Evolutionary conservation across 495 filamentous ascomycete species (phyloP).

Genomic region (Penicillium fimorum): DNA sequence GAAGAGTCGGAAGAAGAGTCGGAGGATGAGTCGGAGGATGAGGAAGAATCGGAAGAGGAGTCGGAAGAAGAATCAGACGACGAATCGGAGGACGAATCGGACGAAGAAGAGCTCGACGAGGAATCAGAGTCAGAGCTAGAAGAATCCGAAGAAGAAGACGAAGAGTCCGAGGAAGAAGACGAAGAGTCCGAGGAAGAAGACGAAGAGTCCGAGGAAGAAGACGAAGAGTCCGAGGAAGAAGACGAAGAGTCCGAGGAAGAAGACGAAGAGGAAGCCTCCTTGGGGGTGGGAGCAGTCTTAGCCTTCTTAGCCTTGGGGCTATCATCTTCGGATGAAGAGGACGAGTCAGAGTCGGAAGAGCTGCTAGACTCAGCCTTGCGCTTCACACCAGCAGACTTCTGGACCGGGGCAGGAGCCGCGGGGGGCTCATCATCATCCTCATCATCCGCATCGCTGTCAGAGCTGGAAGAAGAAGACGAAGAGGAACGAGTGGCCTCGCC

Average conservation of each 20-base stretch:
- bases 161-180: slow-evolving; percentile 30
- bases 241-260: slow-evolving; percentile 25
- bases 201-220: slow-evolving; percentile 21
- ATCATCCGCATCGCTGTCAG: slow-evolving; percentile 62
- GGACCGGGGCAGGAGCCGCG: slow-evolving; percentile 29
- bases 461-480: slow-evolving; percentile 50
- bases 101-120: slow-evolving; percentile 27
- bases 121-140: slow-evolving; percentile 21
- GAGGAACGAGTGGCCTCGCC: slow-evolving; percentile 44
- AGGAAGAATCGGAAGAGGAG: slow-evolving; percentile 28
- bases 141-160: slow-evolving; percentile 23
- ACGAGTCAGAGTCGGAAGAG: slow-evolving; percentile 39
- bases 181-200: slow-evolving; percentile 29
- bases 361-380: slow-evolving; percentile 61
- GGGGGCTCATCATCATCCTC: slow-evolving; percentile 48
- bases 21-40: slow-evolving; percentile 41
- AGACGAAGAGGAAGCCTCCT: slow-evolving; percentile 22
- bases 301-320: slow-evolving; percentile 43
- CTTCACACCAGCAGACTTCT: slow-evolving; percentile 49
- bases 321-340: slow-evolving; percentile 28
- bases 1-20: slow-evolving; percentile 39
- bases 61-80: slow-evolving; percentile 24
- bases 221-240: slow-evolving; percentile 31
- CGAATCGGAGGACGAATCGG: slow-evolving; percentile 34
- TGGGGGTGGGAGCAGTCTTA: slow-evolving; percentile 23